Percentiles rank a stretch among this genome's conserved stretches.
phyloP scores from a whole-genome alignment of 441 rosid genomes.

The Syzygium syzygioides region DNA sequence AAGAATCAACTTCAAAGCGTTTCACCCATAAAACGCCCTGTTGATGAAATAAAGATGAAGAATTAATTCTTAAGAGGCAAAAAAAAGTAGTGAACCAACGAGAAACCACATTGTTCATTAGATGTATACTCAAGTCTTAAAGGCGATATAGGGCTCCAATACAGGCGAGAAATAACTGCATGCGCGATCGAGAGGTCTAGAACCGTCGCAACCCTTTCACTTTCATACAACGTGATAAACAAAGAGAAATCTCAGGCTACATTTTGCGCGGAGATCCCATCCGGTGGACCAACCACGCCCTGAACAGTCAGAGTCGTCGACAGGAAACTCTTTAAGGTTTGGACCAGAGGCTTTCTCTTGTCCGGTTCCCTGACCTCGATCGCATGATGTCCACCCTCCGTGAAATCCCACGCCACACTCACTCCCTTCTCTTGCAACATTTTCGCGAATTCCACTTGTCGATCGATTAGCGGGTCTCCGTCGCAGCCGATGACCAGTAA shows the following conservation, averaged over 20 bases:
- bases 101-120: neutral
- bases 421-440: neutral
- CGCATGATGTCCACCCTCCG: neutral
- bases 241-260: neutral
- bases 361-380: neutral
- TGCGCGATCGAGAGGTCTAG: neutral
- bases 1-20: neutral
- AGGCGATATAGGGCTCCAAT: neutral
- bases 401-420: neutral
- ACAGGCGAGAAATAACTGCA: neutral
- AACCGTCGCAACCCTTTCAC: neutral
- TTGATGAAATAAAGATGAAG: neutral
- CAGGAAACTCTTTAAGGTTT: neutral
- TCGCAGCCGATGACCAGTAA: neutral
- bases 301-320: neutral
- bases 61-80: neutral
- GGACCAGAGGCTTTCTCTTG: neutral
- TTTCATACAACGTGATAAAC: neutral
- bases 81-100: neutral
- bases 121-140: fast-evolving
- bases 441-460: neutral
- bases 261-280: neutral
- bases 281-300: neutral
- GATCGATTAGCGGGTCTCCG: neutral
- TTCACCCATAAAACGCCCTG: too few relatives aligned